Conservation (phyloP, 176 grass and related monocot genomes). For the Rhynchospora breviuscula region DNA sequence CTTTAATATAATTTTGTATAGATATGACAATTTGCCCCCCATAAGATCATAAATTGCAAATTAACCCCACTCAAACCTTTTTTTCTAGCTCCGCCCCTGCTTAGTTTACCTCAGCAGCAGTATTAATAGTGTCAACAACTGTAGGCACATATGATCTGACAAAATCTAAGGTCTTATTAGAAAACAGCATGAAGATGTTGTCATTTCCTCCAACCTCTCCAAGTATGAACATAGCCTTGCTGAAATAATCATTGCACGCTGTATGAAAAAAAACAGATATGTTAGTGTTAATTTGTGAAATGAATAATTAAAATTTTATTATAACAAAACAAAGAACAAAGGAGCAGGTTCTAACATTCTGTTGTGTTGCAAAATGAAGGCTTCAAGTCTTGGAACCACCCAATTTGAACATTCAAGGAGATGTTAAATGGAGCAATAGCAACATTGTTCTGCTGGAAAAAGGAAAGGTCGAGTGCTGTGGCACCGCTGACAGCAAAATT, state of each 20-base stretch:
- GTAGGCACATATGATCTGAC: constrained; percentile 18
- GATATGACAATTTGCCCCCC: too few species aligned
- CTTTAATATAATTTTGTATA: too few species aligned
- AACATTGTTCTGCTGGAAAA: constrained; percentile 19
- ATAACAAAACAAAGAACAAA: background rate
- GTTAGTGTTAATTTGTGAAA: background rate
- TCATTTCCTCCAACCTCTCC: constrained; percentile 32
- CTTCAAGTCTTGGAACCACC: constrained; percentile 34
- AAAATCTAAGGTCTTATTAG: constrained; percentile 14
- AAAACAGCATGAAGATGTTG: constrained; percentile 19
- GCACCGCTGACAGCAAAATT: constrained; percentile 31
- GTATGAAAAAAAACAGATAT: background rate
- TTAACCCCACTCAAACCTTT: too few species aligned
- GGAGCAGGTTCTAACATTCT: constrained; percentile 7
- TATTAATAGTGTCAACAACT: background rate
- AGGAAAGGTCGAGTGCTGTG: constrained; percentile 26
- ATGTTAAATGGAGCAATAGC: background rate
- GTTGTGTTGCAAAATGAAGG: constrained; percentile 39
- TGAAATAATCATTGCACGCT: constrained; percentile 27
- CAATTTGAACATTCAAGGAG: constrained; percentile 25
- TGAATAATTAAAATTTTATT: background rate
- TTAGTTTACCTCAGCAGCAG: constrained; percentile 29
- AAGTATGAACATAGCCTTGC: constrained; percentile 24
- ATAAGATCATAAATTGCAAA: too few species aligned
- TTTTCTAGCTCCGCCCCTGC: too few species aligned